phyloP scores from a whole-genome alignment of 345 rosid genomes.

The Syzygium oleosum region DNA sequence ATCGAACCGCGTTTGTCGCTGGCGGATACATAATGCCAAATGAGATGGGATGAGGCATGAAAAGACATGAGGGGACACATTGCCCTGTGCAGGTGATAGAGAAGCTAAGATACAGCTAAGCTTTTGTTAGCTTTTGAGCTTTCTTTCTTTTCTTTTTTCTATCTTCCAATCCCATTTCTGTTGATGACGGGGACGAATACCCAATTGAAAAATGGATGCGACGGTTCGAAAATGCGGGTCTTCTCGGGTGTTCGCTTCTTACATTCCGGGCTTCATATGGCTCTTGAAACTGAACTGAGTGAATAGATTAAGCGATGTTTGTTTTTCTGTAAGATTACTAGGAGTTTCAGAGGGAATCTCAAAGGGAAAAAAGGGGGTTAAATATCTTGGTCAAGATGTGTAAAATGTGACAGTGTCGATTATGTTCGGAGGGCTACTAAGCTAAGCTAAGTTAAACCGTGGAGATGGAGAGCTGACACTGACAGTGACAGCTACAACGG shows the following conservation, averaged over 20 bases:
- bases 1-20: neutral
- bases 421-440: neutral
- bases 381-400: neutral
- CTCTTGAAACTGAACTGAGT: rapidly evolving
- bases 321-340: neutral
- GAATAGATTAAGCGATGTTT: neutral
- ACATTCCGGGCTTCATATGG: neutral
- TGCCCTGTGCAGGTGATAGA: neutral
- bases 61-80: neutral
- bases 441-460: neutral
- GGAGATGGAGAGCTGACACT: neutral
- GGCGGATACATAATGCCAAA: neutral
- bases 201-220: neutral
- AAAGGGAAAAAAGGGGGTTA: neutral
- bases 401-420: neutral
- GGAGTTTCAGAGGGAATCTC: neutral
- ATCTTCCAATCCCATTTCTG: neutral
- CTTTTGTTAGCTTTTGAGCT: neutral
- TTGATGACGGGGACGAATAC: neutral
- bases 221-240: neutral
- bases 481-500: too few relatives aligned
- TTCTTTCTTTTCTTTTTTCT: neutral
- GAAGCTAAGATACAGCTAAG: neutral
- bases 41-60: neutral
- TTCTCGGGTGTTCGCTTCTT: neutral